Base-by-base conservation (phyloP, 176 grass and related monocot species). In the Paspalum vaginatum region DNA sequence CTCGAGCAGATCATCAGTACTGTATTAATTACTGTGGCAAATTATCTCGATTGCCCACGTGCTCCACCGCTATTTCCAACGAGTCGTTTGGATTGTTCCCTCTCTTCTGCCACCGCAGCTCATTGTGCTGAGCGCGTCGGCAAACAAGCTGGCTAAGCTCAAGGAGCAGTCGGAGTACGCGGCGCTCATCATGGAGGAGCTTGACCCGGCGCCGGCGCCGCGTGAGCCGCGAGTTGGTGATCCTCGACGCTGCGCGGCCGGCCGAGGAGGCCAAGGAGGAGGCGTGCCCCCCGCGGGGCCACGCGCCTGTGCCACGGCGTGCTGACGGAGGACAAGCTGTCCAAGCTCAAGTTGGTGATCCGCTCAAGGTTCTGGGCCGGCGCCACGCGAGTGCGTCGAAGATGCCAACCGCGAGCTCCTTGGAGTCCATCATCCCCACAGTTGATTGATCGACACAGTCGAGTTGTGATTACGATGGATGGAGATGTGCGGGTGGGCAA, bases 121-220 rank as follows among this genome's bases (percentile, higher is more conserved):
- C 21, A 98, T 98, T 71, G 84, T 98, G 1, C 90, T 95, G 26
- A 98, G 96, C 75, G 92, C 92, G 50, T 98, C 96, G 11, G 96
- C 96, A 44, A 98, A 98, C 92, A 98, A 98, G 86, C 81, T 98
- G 3, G 74, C 92, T 4, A 98, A 98, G 87, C 86, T 98, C 14
- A 95, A 98, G 81, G 96, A 98, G 71, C 96, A 98, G 68, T 92
- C 92, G 90, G 96, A 98, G 89, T 98, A 98, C 83, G 92, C 96
- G 11, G 48, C 92, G 42, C 88, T 98, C 6, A 95, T 98, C 79
- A 98, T 98, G 96, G 96, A 98, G 79, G 96, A 98, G 58, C 96
- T 98, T 42, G 96, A 98, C 47, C 92, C 96, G 41, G 92, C n/a
- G n/a, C n/a, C n/a, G n/a, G n/a, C n/a, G n/a, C n/a, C n/a, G n/a